Base-by-base conservation (phyloP, 225 moss, liverwort and hornwort species). In the Marchantia paleacea region DNA sequence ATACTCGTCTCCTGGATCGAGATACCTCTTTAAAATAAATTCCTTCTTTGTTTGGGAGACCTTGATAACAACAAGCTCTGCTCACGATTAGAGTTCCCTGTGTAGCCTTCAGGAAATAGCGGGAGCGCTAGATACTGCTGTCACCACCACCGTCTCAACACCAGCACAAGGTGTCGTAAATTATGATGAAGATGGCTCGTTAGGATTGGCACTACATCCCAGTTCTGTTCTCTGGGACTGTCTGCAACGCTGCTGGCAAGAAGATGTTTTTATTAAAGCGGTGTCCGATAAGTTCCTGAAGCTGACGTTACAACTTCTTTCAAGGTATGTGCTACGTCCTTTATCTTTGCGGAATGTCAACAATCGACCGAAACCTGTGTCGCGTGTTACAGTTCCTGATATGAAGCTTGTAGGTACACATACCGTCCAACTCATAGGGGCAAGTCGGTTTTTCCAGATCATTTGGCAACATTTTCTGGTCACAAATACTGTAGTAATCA, bases 91-190 rank as follows among this genome's bases (percentile, higher is more conserved):
- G 28, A 26, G 47, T 50, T 26, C 16, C 29, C 57, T 73, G 31
- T 80, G 55, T 84, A 95, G 95, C 85, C 92, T 95, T 74, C 95
- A 95, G 88, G 93, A 93, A 83, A 92, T 95, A 73, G 93, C 92
- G 30, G 87, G 87, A 62, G 89, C 90, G 76, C 83, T 95, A 79
- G 93, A 95, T 85, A 83, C 80, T 82, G 86, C 89, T 39, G 88
- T 95, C 63, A 85, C 89, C 31, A 85, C 84, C 78, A 80, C 85
- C 50, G 63, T 81, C 49, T 64, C 84, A 73, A 69, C 76, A 24
- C 54, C 82, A 15, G 79, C 76, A 55, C 89, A 89, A 77, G 90
- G 80, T n/a, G 82, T 78, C 51, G 66, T 77, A n/a, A 75, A 58
- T 47, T 73, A 57, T 78, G 79, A 83, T 80, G 90, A 80, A 73